phyloP scores from a whole-genome alignment of 179 eudicot species.

The Beta lomatogona region DNA sequence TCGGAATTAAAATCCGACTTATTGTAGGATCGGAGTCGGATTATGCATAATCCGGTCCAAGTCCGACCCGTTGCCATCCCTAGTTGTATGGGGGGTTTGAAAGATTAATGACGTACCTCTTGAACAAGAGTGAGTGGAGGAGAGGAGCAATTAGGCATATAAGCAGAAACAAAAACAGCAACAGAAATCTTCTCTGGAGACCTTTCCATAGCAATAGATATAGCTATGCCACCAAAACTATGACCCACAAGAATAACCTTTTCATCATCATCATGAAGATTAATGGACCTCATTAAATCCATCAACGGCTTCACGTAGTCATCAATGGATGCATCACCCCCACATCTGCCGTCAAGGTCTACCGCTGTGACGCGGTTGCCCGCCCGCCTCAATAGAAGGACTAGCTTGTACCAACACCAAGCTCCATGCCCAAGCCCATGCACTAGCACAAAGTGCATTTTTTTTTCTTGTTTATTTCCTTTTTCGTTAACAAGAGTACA shows the following conservation, averaged over 20 bases:
- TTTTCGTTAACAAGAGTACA: too few species aligned
- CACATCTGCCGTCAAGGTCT: slow-evolving; percentile 40
- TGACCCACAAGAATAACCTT: slow-evolving; percentile 49
- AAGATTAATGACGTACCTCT: neutral
- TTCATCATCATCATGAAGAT: slow-evolving; percentile 19
- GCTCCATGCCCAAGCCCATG: slow-evolving; percentile 70
- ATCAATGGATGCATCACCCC: slow-evolving; percentile 27
- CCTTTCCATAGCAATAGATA: slow-evolving; percentile 56
- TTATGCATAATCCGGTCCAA: too few species aligned
- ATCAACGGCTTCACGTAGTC: slow-evolving; percentile 41
- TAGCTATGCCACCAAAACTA: slow-evolving; percentile 43
- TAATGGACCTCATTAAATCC: slow-evolving; percentile 34
- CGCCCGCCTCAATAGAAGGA: slow-evolving; percentile 33
- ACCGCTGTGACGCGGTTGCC: slow-evolving; percentile 47
- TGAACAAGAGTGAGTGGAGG: slow-evolving; percentile 12
- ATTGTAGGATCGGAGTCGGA: too few species aligned
- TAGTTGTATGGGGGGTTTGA: too few species aligned
- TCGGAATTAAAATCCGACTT: too few species aligned
- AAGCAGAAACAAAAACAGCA: slow-evolving; percentile 46
- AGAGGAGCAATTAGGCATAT: slow-evolving; percentile 31
- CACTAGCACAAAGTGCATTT: slow-evolving; percentile 47
- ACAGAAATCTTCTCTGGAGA: slow-evolving; percentile 35
- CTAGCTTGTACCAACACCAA: slow-evolving; percentile 63
- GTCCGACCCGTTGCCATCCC: too few species aligned
- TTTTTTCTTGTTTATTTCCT: neutral